phyloP scores from a whole-genome alignment of 2,329 filamentous ascomycete species.

The Keithomyces neogunnii region DNA sequence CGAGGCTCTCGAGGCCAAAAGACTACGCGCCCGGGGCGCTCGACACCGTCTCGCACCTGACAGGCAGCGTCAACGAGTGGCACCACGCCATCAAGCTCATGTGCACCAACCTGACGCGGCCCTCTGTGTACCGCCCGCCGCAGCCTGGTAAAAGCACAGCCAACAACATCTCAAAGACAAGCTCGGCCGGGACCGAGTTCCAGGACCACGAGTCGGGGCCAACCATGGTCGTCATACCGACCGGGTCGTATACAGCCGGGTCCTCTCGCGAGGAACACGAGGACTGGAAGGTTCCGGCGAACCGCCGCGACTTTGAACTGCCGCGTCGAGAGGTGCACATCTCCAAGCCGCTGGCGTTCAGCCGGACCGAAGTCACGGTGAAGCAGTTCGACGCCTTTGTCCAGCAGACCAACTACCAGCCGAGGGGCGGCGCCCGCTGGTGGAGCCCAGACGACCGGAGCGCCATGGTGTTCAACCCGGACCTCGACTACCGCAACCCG shows the following conservation, averaged over 20 bases:
- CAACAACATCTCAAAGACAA: not conserved
- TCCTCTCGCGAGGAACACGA: slow-evolving; percentile 6
- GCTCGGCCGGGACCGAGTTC: slow-evolving; percentile 6
- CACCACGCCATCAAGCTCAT: slow-evolving; percentile 4
- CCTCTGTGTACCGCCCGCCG: not conserved
- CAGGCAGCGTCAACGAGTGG: slow-evolving; percentile 8
- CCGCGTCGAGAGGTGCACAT: slow-evolving; percentile 7
- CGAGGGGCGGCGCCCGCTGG: slow-evolving; percentile 10
- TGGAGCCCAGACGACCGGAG: slow-evolving; percentile 1
- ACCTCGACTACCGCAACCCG: slow-evolving; percentile 6
- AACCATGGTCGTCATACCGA: slow-evolving; percentile 9
- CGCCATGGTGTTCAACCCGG: slow-evolving; percentile 8
- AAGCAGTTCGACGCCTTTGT: slow-evolving; percentile 8
- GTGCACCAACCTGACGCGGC: not conserved
- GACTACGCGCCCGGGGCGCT: not conserved
- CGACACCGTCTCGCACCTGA: slow-evolving; percentile 2
- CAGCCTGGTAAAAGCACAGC: not conserved
- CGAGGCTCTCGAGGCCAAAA: not conserved
- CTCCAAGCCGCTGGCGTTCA: slow-evolving; percentile 6
- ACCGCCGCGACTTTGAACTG: slow-evolving; percentile 3
- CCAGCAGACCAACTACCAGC: slow-evolving; percentile 6
- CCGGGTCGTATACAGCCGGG: slow-evolving; percentile 7
- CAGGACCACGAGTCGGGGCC: slow-evolving; percentile 1
- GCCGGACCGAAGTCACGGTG: slow-evolving; percentile 8
- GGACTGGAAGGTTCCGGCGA: slow-evolving; percentile 4